Conservation (phyloP, 306 rosid genomes). For the Rosa lucieae region DNA sequence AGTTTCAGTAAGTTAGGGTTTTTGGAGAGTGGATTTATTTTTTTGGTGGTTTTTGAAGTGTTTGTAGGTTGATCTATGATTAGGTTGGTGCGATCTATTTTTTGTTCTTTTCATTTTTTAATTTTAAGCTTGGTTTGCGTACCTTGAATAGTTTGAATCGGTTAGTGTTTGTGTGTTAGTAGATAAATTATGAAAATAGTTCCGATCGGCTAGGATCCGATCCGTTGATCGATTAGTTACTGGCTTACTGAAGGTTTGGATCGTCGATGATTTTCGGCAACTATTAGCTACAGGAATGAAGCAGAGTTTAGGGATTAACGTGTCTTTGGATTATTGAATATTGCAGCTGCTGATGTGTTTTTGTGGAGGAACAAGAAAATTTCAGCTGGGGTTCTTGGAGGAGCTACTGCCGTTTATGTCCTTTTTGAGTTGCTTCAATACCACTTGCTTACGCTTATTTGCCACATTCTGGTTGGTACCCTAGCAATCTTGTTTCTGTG, state of each 20-base stretch:
- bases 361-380: conserved; percentile 94
- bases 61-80: background rate
- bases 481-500: conserved; percentile 80
- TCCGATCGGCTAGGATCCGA: background rate
- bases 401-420: conserved; percentile 68
- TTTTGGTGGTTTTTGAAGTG: background rate
- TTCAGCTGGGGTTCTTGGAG: conserved; percentile 68
- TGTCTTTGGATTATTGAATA: background rate
- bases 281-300: background rate
- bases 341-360: conserved; percentile 86
- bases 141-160: background rate
- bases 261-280: background rate
- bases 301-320: background rate
- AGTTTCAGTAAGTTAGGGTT: background rate
- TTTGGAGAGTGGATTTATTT: background rate
- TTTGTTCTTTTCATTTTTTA: no score
- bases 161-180: background rate
- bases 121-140: background rate
- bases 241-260: background rate
- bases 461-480: conserved; percentile 53
- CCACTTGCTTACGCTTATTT: conserved; percentile 74
- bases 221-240: background rate
- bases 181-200: background rate
- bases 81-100: background rate
- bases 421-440: conserved; percentile 84